Base-by-base conservation (phyloP, 2,329 filamentous ascomycete species). In the Diaporthe australafricana region DNA sequence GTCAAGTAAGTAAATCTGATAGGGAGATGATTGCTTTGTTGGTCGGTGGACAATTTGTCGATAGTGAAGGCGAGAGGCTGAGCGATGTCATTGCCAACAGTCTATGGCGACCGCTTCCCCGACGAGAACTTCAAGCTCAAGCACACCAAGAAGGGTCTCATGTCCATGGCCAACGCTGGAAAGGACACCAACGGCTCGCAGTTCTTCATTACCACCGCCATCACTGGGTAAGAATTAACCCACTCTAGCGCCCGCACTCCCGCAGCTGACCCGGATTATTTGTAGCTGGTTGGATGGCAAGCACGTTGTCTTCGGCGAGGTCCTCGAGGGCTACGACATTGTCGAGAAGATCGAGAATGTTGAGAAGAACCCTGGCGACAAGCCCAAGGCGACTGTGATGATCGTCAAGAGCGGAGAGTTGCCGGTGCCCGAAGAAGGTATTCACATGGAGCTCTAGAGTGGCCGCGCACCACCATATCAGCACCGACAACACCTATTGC, bases 121-220 rank as follows among this genome's bases (percentile, higher is more conserved):
- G 94, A 97, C 79, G 94, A 97, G 91, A 96, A 96, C 92, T 96
- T 97, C 89, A 96, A 96, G 91, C 89, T 96, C 81, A 95, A 95
- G 89, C 94, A 97, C 91, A 90, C 88, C 87, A 95, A 94, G 89
- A 92, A 91, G 84, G 94, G 94, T 79, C 86, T 94, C 66, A 86
- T 96, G 76, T 94, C 92, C 84, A 96, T 94, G 94, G 94, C 93
- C 83, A 95, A 95, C 85, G 90, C 93, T 73, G 93, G 93, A 83
- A 89, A 91, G 83, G 93, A 96, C 84, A 96, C 94, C 87, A 95
- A 95, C 81, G 93, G 94, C 81, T 94, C 92, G 72, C 94, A 96
- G 82, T 96, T 96, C 88, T 96, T 96, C 88, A 95, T 96, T 82
- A 96, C 94, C 79, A 96, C 93, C 77, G 92, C 91, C 79, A 81